Evolutionary conservation across 805 yeast species (phyloP).

Genomic region (Metahyphopichia silvanorum): DNA sequence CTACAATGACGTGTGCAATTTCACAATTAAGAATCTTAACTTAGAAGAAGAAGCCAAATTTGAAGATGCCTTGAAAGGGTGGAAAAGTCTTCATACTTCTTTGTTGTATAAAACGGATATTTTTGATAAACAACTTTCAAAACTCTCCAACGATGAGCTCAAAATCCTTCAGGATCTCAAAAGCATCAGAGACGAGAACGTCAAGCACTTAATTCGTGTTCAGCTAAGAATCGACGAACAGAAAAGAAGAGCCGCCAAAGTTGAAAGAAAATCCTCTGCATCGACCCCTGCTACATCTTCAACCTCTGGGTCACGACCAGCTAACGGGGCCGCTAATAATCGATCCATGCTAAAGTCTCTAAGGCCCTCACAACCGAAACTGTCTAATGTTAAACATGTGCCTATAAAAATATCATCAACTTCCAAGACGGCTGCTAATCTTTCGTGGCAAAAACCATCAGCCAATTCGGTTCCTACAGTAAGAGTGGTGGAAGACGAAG

Average conservation of each 20-base stretch:
- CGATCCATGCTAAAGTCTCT: conserved; percentile 32
- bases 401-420: conserved; percentile 10
- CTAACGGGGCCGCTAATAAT: conserved; percentile 6
- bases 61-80: conserved; percentile 62
- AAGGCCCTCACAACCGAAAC: conserved; percentile 12
- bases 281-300: conserved; percentile 9
- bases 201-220: conserved; percentile 38
- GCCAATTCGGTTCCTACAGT: conserved; percentile 3
- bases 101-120: conserved; percentile 53
- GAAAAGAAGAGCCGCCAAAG: conserved; percentile 15
- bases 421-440: conserved; percentile 24
- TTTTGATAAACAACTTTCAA: conserved; percentile 42
- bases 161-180: conserved; percentile 27
- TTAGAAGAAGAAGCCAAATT: conserved; percentile 53
- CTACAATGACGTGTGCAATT: conserved; percentile 60
- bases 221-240: conserved; percentile 39
- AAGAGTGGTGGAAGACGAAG: conserved; percentile 8
- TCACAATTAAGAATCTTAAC: conserved; percentile 53
- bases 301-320: conserved; percentile 6
- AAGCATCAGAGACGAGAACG: conserved; percentile 40
- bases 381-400: too few species aligned
- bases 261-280: conserved; percentile 4
- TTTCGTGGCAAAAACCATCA: conserved; percentile 25
- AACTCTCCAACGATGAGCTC: conserved; percentile 22
- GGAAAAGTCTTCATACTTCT: conserved; percentile 69